A percentile compares a stretch with the other conserved stretches of the same genome.
Conservation (phyloP, 164 flowering plant genomes). For the Sedum album region DNA sequence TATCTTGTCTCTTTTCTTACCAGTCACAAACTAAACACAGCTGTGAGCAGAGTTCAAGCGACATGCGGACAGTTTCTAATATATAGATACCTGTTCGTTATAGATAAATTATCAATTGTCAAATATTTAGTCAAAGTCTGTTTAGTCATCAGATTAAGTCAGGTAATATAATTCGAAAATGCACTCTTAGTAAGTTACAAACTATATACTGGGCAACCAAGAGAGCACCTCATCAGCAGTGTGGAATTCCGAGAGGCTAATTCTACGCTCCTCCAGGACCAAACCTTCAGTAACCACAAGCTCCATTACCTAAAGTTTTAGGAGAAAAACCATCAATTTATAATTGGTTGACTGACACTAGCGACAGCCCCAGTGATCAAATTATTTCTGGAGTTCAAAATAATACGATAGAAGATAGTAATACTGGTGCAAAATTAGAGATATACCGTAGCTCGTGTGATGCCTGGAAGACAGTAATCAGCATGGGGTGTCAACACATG, state of each 20-base stretch:
- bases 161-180: not conserved
- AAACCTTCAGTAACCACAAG: slow-evolving; percentile 72
- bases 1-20: no score
- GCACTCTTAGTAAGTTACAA: not conserved
- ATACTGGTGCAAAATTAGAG: slow-evolving; percentile 82
- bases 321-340: not conserved
- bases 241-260: slow-evolving; percentile 92
- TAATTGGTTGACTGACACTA: not conserved
- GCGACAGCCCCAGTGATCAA: not conserved
- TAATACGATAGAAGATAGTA: slow-evolving; percentile 39
- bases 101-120: no score
- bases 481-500: slow-evolving; percentile 90
- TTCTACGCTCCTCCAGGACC: slow-evolving; percentile 65
- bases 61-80: no score
- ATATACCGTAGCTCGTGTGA: slow-evolving; percentile 83
- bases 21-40: no score
- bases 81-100: not conserved
- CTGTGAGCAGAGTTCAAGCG: no score
- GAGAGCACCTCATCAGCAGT: slow-evolving; percentile 72
- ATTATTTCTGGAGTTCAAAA: not conserved
- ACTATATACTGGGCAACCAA: not conserved
- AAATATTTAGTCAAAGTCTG: no score
- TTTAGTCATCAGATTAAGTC: no score
- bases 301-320: slow-evolving; percentile 59
- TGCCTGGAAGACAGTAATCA: slow-evolving; percentile 98